A percentile compares a stretch with the other conserved stretches of the same genome.
Conservation (phyloP, 495 filamentous ascomycete species). For the Glutinoglossum americanum region DNA sequence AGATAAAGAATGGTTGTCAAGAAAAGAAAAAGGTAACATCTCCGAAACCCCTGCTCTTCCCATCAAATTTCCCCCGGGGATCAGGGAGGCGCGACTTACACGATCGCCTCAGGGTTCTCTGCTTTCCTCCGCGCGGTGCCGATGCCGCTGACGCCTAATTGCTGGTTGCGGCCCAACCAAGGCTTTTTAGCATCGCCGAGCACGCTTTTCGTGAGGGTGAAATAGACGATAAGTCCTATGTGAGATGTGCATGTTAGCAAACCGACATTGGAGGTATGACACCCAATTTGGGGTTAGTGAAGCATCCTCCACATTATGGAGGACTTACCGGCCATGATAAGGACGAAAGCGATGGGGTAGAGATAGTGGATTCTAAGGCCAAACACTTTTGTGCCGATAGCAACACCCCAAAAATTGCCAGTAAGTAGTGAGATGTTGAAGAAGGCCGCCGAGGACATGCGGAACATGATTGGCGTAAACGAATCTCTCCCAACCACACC, state of each 20-base stretch:
- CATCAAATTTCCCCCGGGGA: background rate
- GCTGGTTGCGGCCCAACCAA: constrained; percentile 76
- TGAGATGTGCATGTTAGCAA: background rate
- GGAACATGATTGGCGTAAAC: constrained; percentile 65
- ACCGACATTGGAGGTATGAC: background rate
- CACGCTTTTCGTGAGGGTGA: constrained; percentile 47
- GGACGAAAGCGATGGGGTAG: constrained; percentile 87
- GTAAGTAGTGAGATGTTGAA: constrained; percentile 92
- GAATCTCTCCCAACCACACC: constrained; percentile 28
- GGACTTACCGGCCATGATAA: constrained; percentile 66
- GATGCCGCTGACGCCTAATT: constrained; percentile 54
- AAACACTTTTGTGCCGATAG: constrained; percentile 76
- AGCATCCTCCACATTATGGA: background rate
- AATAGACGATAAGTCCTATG: background rate
- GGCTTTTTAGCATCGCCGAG: constrained; percentile 88
- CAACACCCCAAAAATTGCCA: constrained; percentile 89
- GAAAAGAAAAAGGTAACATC: too few species aligned
- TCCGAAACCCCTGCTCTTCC: too few species aligned
- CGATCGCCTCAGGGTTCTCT: constrained; percentile 20
- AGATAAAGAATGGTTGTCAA: background rate
- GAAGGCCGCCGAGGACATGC: constrained; percentile 76
- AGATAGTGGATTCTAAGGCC: constrained; percentile 61
- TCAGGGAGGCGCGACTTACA: background rate
- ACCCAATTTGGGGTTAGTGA: too few species aligned
- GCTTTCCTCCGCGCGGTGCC: constrained; percentile 76